Evolutionary conservation across 2,329 filamentous ascomycete species (phyloP).

Genomic region (Fusarium sp.): DNA sequence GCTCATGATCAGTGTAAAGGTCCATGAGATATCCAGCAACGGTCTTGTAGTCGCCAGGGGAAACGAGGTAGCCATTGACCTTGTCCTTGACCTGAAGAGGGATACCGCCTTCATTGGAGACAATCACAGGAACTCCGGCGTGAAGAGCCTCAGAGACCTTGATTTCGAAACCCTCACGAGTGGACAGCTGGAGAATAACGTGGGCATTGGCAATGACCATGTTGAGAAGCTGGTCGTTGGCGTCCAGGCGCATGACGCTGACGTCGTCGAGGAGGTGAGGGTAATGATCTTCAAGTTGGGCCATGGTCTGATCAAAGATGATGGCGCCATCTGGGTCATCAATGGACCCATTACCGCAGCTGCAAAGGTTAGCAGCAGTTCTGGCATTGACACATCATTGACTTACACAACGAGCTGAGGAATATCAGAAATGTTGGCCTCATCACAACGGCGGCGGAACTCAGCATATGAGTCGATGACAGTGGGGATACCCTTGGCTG

Average conservation of each 20-base stretch:
- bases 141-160: slow-evolving; percentile 87
- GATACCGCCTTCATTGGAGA: slow-evolving; percentile 80
- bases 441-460: slow-evolving; percentile 70
- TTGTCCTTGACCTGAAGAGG: slow-evolving; percentile 79
- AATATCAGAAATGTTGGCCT: slow-evolving; percentile 59
- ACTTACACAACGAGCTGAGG: slow-evolving; percentile 77
- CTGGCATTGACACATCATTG: neutral
- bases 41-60: slow-evolving; percentile 73
- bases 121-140: slow-evolving; percentile 81
- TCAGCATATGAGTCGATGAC: slow-evolving; percentile 80
- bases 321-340: slow-evolving; percentile 81
- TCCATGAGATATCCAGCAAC: slow-evolving; percentile 74
- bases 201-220: slow-evolving; percentile 76
- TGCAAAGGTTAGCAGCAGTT: slow-evolving; percentile 22
- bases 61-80: slow-evolving; percentile 78
- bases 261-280: slow-evolving; percentile 71
- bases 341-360: slow-evolving; percentile 79
- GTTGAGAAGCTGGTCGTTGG: slow-evolving; percentile 84
- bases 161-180: slow-evolving; percentile 85
- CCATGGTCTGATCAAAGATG: slow-evolving; percentile 78
- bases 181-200: slow-evolving; percentile 81
- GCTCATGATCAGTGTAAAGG: slow-evolving; percentile 71
- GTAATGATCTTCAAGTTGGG: slow-evolving; percentile 71
- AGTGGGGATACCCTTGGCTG: slow-evolving; percentile 82
- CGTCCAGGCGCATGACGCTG: slow-evolving; percentile 79